Evolutionary conservation across 768 basidiomycete genomes (phyloP).

Genomic region (Nidularia sp.): DNA sequence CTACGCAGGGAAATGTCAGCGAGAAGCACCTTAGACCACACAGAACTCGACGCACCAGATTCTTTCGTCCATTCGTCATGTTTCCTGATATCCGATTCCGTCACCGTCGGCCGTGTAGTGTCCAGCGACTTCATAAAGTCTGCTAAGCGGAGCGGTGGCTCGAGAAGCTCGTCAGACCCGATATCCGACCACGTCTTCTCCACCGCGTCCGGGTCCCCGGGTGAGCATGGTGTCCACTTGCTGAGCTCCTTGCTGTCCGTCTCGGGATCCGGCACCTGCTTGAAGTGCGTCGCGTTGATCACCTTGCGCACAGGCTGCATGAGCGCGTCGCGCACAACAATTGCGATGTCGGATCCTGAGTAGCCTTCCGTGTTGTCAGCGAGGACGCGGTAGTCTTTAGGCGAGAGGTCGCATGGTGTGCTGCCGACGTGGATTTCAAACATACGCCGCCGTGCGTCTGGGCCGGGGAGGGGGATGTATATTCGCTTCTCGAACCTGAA

Average conservation of each 20-base stretch:
- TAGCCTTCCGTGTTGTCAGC: slow-evolving; percentile 91
- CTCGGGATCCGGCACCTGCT: slow-evolving; percentile 37
- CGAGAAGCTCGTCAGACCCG: slow-evolving; percentile 82
- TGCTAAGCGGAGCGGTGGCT: slow-evolving; percentile 71
- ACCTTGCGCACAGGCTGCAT: slow-evolving; percentile 99
- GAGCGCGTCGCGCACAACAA: slow-evolving; percentile 91
- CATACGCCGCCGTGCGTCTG: slow-evolving; percentile 90
- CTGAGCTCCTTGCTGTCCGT: slow-evolving; percentile 15
- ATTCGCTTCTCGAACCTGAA: slow-evolving; percentile 93
- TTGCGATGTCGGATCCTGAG: slow-evolving; percentile 93
- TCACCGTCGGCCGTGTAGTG: slow-evolving; percentile 83
- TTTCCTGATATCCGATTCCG: slow-evolving; percentile 77
- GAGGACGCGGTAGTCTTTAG: slow-evolving; percentile 74
- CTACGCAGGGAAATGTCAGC: slow-evolving; percentile 5
- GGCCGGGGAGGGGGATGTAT: slow-evolving; percentile 94
- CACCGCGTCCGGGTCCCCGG: slow-evolving; percentile 78
- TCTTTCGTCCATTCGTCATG: slow-evolving; percentile 86
- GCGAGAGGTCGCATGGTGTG: slow-evolving; percentile 81
- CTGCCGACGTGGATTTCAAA: slow-evolving; percentile 94
- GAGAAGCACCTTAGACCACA: not conserved
- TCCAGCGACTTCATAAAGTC: slow-evolving; percentile 84
- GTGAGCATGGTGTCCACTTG: slow-evolving; percentile 96
- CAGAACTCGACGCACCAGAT: slow-evolving; percentile 50
- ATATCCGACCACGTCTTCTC: slow-evolving; percentile 92
- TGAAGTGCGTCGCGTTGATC: slow-evolving; percentile 93